These are phyloP conservation scores for Zanthoxylum bungeanum DNA, from an alignment of 345 rosid genomes.

Conservation along the genomic window DNA sequence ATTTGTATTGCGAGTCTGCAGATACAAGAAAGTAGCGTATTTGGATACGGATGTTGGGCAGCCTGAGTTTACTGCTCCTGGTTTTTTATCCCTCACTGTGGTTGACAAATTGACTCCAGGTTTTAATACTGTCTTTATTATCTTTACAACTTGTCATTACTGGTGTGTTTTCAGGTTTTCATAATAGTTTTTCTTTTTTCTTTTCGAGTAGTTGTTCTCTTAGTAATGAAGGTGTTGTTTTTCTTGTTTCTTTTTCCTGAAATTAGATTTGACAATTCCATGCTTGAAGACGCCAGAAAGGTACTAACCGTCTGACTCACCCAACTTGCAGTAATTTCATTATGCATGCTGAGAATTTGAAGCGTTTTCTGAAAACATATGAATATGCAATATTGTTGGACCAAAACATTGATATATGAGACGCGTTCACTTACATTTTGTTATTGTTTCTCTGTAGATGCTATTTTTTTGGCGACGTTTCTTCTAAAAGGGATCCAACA, in stretches of 20 bases:
- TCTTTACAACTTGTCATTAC: neutral
- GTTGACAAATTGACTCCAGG: slow-evolving; percentile 65
- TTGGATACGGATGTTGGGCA: slow-evolving; percentile 97
- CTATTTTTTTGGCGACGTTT: slow-evolving; percentile 83
- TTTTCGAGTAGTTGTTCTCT: neutral
- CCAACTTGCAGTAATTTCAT: neutral
- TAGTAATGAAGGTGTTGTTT: slow-evolving; percentile 4
- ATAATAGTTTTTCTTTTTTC: neutral
- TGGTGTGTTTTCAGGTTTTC: neutral
- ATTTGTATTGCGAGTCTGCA: slow-evolving; percentile 24
- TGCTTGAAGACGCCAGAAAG: slow-evolving; percentile 93
- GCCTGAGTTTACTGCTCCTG: slow-evolving; percentile 90
- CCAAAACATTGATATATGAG: neutral
- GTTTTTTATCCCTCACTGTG: slow-evolving; percentile 75
- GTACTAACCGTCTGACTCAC: slow-evolving; percentile 30
- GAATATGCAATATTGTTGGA: neutral
- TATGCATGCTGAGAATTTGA: neutral
- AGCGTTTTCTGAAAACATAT: neutral
- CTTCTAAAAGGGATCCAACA: slow-evolving; percentile 83
- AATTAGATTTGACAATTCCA: slow-evolving; percentile 70
- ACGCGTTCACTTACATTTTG: slow-evolving; percentile 2
- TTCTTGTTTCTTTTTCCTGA: slow-evolving; percentile 16
- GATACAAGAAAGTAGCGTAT: slow-evolving; percentile 76
- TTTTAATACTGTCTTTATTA: slow-evolving; percentile 19
- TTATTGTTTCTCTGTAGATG: slow-evolving; percentile 40